A percentile compares a stretch with the other conserved stretches of the same genome.
Conservation (phyloP, 2,329 filamentous ascomycete species). For the Epichloe typhina region DNA sequence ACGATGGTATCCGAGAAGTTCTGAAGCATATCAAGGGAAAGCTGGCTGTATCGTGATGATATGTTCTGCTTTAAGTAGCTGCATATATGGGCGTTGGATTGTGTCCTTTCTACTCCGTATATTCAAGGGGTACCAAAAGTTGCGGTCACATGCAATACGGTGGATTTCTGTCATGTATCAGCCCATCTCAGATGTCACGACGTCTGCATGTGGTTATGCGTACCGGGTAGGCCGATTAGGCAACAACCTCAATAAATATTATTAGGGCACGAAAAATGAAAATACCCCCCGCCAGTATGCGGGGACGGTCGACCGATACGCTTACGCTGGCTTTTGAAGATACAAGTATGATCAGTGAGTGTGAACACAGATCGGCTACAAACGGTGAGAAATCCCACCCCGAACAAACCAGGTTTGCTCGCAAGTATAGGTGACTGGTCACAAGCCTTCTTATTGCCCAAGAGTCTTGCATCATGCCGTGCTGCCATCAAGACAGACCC, state of each 20-base stretch:
- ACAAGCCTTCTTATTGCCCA: neutral
- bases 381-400: no score
- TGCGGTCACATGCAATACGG: no score
- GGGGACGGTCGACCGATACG: neutral
- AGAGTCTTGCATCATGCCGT: neutral
- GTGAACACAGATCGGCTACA: no score
- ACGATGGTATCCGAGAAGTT: constrained; percentile 42
- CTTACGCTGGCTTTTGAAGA: neutral
- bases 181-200: no score
- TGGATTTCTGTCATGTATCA: no score
- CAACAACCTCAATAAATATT: neutral
- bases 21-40: constrained; percentile 36
- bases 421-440: no score
- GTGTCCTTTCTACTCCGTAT: no score
- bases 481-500: neutral
- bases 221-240: neutral
- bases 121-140: no score
- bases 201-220: neutral
- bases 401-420: no score
- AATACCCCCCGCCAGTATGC: neutral
- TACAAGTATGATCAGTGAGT: no score
- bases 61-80: neutral
- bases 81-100: neutral
- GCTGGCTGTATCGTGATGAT: constrained; percentile 8
- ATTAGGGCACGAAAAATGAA: neutral